Conservation (phyloP, 768 basidiomycete genomes). For the Trametes punicea region DNA sequence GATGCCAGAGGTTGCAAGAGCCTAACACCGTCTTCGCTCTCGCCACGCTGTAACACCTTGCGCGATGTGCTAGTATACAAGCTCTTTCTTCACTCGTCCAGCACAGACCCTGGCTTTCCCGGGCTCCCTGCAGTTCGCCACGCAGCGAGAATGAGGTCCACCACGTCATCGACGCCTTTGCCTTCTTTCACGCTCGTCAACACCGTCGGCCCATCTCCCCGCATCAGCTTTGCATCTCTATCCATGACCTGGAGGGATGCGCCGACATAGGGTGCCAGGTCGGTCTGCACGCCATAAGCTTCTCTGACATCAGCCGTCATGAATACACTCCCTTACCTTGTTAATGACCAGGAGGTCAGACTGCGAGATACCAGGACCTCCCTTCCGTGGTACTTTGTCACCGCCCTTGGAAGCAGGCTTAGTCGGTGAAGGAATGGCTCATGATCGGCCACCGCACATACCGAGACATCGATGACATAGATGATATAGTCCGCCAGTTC, state of each 20-base stretch:
- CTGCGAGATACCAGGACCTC: conserved; percentile 95
- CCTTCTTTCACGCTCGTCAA: conserved; percentile 82
- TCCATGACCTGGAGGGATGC: conserved; percentile 95
- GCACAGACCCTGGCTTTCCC: conserved; percentile 43
- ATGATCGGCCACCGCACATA: conserved; percentile 28
- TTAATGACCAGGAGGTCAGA: conserved; percentile 94
- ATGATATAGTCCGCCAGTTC: conserved; percentile 98
- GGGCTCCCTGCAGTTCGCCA: conserved; percentile 83
- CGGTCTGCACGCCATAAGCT: conserved; percentile 53
- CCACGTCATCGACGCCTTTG: conserved; percentile 78
- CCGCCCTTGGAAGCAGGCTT: conserved; percentile 57
- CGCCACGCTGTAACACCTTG: background rate
- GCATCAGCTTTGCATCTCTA: conserved; percentile 89
- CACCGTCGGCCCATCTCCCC: conserved; percentile 90
- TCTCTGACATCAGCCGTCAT: background rate
- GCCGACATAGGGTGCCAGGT: conserved; percentile 88
- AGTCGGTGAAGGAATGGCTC: background rate
- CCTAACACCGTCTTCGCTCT: background rate
- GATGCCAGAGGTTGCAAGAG: background rate
- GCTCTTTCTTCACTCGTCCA: conserved; percentile 13
- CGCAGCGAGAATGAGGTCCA: conserved; percentile 79
- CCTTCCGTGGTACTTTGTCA: conserved; percentile 98
- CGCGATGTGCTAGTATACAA: too few species aligned
- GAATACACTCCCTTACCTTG: conserved; percentile 53
- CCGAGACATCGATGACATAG: conserved; percentile 86